These are phyloP conservation scores for Sporisorium reilianum DNA, from an alignment of 1,284 basidiomycete genomes.

Conservation along the genomic window DNA sequence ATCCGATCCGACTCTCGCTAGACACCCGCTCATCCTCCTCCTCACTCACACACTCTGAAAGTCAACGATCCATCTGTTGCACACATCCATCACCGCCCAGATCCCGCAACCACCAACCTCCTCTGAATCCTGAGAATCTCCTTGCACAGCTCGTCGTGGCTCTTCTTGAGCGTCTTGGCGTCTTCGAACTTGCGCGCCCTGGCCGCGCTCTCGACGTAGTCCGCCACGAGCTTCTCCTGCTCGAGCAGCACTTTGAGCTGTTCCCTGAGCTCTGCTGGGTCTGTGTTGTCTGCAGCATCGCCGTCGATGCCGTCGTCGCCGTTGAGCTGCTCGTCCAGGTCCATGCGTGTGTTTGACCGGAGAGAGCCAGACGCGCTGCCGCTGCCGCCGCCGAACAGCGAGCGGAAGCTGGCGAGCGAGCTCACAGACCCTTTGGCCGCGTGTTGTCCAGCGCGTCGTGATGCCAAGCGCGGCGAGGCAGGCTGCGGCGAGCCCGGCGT, in stretches of 20 bases:
- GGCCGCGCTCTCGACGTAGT: constrained; percentile 58
- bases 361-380: constrained; percentile 10
- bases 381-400: constrained; percentile 46
- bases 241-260: constrained; percentile 61
- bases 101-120: constrained; percentile 30
- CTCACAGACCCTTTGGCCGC: constrained; percentile 32
- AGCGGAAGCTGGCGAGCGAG: constrained; percentile 39
- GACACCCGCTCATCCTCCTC: too few relatives aligned
- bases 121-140: constrained; percentile 56
- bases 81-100: constrained; percentile 9
- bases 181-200: constrained; percentile 64
- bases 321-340: constrained; percentile 15
- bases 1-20: too few relatives aligned
- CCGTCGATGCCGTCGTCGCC: constrained; percentile 9
- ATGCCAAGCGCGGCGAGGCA: constrained; percentile 17
- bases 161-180: constrained; percentile 55
- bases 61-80: neutral
- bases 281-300: constrained; percentile 11
- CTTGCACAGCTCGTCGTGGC: constrained; percentile 57
- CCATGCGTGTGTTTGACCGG: constrained; percentile 3
- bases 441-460: constrained; percentile 17
- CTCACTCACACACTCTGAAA: too few relatives aligned
- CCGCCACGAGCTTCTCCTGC: constrained; percentile 57
- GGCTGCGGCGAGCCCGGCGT: constrained; percentile 28
- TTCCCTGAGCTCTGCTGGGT: constrained; percentile 35